Conservation (phyloP, 805 yeast genomes). For the Monosporozyma yasuniensis region DNA sequence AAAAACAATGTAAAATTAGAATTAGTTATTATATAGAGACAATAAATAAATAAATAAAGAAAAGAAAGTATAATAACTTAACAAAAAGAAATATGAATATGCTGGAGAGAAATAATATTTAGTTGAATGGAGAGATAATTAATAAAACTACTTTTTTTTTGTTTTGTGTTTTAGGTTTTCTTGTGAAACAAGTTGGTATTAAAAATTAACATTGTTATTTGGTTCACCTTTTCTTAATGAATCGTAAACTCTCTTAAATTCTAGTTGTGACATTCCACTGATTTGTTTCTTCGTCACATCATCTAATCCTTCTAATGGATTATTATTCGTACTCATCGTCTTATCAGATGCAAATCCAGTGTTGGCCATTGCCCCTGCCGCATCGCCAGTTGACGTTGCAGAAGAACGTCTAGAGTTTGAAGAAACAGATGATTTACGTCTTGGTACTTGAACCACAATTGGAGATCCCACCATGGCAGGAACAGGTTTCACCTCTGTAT, state of each 20-base stretch:
- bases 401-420: not conserved
- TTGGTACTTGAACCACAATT: not conserved
- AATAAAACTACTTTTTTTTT: not conserved
- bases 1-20: too few species aligned
- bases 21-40: not conserved
- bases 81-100: not conserved
- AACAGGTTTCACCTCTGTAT: constrained; percentile 3
- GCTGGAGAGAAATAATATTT: not conserved
- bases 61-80: not conserved
- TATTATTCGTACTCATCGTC: not conserved
- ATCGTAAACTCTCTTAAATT: constrained; percentile 17
- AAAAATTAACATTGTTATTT: constrained; percentile 19
- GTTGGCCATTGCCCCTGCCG: not conserved
- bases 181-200: too few species aligned
- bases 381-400: not conserved
- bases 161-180: not conserved
- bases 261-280: constrained; percentile 16
- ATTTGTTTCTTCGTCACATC: constrained; percentile 12
- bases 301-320: not conserved
- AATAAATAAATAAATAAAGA: not conserved
- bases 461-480: not conserved
- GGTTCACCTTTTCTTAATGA: constrained; percentile 22
- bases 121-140: not conserved
- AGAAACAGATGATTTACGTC: constrained; percentile 1
- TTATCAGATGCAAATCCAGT: not conserved